These are phyloP conservation scores for Citrullus mucosospermus DNA, from an alignment of 306 rosid species.

Conservation along the genomic window DNA sequence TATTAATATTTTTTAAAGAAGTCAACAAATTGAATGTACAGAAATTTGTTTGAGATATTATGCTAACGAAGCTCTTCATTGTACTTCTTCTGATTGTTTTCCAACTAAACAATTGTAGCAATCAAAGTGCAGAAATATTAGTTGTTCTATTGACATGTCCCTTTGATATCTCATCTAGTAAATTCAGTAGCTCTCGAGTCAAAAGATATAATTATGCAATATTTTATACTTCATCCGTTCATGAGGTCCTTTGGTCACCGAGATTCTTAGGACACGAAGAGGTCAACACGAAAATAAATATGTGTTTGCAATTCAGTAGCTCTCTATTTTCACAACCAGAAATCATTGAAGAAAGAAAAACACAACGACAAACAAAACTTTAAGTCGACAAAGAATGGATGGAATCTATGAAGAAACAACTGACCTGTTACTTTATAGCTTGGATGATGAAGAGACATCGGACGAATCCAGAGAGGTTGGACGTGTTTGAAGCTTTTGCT, in stretches of 20 bases:
- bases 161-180: not conserved
- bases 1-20: not conserved
- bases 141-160: not conserved
- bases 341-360: not conserved
- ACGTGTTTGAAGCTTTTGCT: conserved; percentile 18
- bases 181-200: not conserved
- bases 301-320: not conserved
- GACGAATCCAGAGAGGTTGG: not conserved
- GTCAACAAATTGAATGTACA: not conserved
- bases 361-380: not conserved
- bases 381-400: not conserved
- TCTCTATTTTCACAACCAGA: not conserved
- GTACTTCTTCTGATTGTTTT: not conserved
- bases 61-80: not conserved
- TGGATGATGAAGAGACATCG: conserved; percentile 1
- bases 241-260: not conserved
- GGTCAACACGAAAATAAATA: not conserved
- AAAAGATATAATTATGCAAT: not conserved
- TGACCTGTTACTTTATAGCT: conserved; percentile 6
- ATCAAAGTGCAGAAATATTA: not conserved
- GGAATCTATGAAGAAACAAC: not conserved
- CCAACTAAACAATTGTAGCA: not conserved
- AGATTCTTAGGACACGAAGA: not conserved
- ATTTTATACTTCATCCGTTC: not conserved
- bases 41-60: not conserved